phyloP scores from a whole-genome alignment of 164 flowering plant species.

The Vitis amurensis region DNA sequence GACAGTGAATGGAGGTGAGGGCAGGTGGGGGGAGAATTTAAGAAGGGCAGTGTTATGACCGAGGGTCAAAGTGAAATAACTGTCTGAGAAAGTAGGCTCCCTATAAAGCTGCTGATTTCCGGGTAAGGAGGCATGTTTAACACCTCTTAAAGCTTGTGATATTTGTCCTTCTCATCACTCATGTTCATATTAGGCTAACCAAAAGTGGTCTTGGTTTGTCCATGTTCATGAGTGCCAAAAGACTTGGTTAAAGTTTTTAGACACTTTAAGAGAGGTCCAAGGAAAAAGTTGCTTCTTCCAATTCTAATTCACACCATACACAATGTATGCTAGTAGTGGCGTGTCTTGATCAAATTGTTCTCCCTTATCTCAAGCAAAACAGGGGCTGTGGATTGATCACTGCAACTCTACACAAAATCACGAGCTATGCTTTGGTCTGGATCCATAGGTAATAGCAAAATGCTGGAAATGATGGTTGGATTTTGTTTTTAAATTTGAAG shows the following conservation, averaged over 20 bases:
- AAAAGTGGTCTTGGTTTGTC: conserved; percentile 12
- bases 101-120: conserved; percentile 27
- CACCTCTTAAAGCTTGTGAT: conserved; percentile 16
- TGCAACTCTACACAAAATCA: too few species aligned
- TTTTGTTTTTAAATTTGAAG: too few species aligned
- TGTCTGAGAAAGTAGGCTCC: conserved; percentile 7
- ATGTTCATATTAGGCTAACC: conserved; percentile 4
- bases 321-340: neutral
- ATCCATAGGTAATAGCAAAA: too few species aligned
- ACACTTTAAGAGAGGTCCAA: conserved; percentile 2
- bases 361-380: neutral
- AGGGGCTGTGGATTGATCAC: neutral
- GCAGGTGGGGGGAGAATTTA: conserved; percentile 28
- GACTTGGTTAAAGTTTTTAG: conserved; percentile 8
- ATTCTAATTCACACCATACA: neutral
- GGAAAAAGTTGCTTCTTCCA: conserved; percentile 3
- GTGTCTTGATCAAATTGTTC: neutral
- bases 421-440: too few species aligned
- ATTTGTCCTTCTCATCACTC: conserved; percentile 8
- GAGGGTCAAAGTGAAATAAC: conserved; percentile 23
- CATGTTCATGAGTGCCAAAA: conserved; percentile 2
- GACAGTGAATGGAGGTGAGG: conserved; percentile 12
- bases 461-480: too few species aligned
- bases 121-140: conserved; percentile 32
- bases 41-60: conserved; percentile 7